Base-by-base conservation (phyloP, 768 basidiomycete species). In the Galerina marginata region DNA sequence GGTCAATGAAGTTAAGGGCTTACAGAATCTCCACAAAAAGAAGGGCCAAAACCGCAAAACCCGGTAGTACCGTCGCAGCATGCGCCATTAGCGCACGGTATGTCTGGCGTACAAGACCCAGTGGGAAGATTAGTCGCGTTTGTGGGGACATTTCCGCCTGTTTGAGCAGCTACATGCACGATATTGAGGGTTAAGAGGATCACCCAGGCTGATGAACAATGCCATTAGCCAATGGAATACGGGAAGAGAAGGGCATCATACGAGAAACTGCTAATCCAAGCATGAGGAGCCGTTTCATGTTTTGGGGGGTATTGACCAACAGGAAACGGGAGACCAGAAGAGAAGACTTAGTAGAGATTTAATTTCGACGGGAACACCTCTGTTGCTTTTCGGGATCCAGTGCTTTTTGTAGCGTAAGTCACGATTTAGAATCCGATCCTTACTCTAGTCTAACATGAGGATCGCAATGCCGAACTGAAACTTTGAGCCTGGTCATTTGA, bases 11-110 rank as follows among this genome's bases (percentile, higher is more conserved):
- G 16, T 7, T n/a, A 51, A 38, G 6, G 3, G 23, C 49, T 51
- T 23, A 51, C 49, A 5, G 36, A 33, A 3, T 25, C 55, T 38
- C 25, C 33, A 16, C 26, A 56, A 23, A 36, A 58, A 23, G 39
- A 58, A 40, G 37, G 38, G 9, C 46, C 51, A 6, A 23, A 59
- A 9, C 58, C 58, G 20, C 58, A 59, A 14, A 59, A 47, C 44
- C 51, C 58, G 39, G 42, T 29, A n/a, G 20, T 33, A 5, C 38
- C 38, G 12, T 59, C 33, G n/a, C 58, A 59, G 43, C 58, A 59
- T 14, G 58, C 58, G 10, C 43, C 50, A 25, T 59, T 59, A 29
- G 50, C 15, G 15, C 58, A 59, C 10, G 58, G 58, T 9, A 59
- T 59, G 38, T 52, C 43, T 23, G 6, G 16, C 1, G 42, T 44